These are phyloP conservation scores for Leccinum sublutescens DNA, from an alignment of 768 basidiomycete genomes.

Conservation along the genomic window DNA sequence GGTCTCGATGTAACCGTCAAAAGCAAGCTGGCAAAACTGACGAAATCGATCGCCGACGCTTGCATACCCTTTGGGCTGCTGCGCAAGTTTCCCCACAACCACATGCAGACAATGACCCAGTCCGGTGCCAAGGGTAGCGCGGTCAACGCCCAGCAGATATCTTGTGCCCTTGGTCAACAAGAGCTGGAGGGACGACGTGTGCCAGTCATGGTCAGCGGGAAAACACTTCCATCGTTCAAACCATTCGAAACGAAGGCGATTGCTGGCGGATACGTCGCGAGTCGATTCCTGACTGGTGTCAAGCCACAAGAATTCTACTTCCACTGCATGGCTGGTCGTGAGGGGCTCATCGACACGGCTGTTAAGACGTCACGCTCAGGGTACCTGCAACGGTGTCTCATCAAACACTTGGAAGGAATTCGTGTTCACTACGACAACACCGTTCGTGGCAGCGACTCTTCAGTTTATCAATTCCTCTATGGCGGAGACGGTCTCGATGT, in stretches of 20 bases:
- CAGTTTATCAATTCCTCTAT: constrained; percentile 94
- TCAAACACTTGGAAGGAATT: constrained; percentile 97
- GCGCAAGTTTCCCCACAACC: constrained; percentile 94
- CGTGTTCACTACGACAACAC: constrained; percentile 98
- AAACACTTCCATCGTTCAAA: constrained; percentile 96
- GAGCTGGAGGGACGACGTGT: constrained; percentile 98
- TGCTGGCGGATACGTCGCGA: constrained; percentile 96
- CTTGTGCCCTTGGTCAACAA: constrained; percentile 96
- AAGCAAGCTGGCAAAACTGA: constrained; percentile 80
- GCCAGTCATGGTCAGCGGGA: constrained; percentile 98
- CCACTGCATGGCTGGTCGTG: constrained; percentile 99
- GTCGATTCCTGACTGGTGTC: constrained; percentile 97
- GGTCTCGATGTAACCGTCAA: constrained; percentile 93
- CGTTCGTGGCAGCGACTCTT: constrained; percentile 91
- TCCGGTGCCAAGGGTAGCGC: constrained; percentile 98
- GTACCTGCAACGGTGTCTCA: constrained; percentile 95
- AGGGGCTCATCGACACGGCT: constrained; percentile 98
- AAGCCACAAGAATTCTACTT: constrained; percentile 99
- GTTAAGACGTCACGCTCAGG: constrained; percentile 99
- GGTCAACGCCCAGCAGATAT: constrained; percentile 97
- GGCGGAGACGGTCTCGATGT: constrained; percentile 97
- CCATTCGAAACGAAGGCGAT: constrained; percentile 98
- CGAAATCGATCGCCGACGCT: constrained; percentile 84
- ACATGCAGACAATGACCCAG: constrained; percentile 99
- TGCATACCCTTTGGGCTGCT: constrained; percentile 85